Conservation (phyloP, 139 green algal genomes). For the Marvania coccoides region DNA sequence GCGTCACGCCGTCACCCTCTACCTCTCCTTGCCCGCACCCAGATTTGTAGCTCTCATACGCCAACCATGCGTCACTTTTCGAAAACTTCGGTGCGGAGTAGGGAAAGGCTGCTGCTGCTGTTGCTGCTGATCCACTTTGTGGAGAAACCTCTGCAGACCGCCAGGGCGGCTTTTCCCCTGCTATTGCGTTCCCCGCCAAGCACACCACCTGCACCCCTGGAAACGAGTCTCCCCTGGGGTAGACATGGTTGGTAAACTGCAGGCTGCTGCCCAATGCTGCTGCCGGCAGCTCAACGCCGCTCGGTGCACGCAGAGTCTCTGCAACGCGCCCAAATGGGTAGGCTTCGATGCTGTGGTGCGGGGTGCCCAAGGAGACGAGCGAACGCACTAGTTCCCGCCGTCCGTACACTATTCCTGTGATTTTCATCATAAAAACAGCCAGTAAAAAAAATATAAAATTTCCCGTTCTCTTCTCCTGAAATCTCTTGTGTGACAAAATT, state of each 20-base stretch:
- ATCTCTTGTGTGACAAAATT: too few relatives aligned
- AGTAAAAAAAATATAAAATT: too few relatives aligned
- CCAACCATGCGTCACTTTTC: background rate
- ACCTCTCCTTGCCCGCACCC: conserved; percentile 17
- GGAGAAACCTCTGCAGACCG: background rate
- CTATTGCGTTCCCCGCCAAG: conserved; percentile 11
- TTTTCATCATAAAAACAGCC: too few relatives aligned
- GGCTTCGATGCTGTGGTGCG: conserved; percentile 26
- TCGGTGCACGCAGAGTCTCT: background rate
- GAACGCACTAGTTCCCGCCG: conserved; percentile 7
- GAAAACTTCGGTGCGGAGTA: background rate
- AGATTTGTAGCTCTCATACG: conserved; percentile 18
- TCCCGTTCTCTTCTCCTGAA: too few relatives aligned
- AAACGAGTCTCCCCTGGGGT: conserved; percentile 12
- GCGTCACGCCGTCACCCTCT: conserved; percentile 24
- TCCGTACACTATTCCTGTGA: conserved; percentile 14
- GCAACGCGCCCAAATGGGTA: conserved; percentile 29
- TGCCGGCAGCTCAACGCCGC: background rate
- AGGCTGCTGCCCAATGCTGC: conserved; percentile 15
- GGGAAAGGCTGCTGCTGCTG: background rate
- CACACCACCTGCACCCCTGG: conserved; percentile 18
- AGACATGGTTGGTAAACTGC: conserved; percentile 33
- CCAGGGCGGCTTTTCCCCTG: background rate
- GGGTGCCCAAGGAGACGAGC: conserved; percentile 40
- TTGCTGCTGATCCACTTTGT: background rate